Percentiles rank a stretch among this genome's conserved stretches.
phyloP scores from a whole-genome alignment of 169 alveolate species.

The Plasmodium adleri region DNA sequence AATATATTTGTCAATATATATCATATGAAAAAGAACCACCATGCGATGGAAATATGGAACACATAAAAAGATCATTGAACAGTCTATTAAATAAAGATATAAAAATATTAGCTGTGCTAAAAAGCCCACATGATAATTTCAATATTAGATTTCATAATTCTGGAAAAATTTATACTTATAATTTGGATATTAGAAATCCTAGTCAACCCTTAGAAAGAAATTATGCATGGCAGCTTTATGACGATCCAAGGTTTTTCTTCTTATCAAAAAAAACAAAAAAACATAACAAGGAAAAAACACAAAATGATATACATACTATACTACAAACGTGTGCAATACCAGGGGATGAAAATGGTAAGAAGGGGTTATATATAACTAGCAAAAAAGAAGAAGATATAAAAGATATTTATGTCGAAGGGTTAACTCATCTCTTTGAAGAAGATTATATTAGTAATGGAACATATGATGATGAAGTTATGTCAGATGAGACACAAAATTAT shows the following conservation, averaged over 20 bases:
- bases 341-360: not conserved
- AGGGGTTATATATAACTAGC: not conserved
- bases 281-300: not conserved
- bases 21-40: conserved; percentile 82
- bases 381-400: not conserved
- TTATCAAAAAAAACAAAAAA: conserved; percentile 6
- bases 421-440: conserved; percentile 12
- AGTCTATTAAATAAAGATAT: conserved; percentile 81
- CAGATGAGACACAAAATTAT: not conserved
- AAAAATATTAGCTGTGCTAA: conserved; percentile 73
- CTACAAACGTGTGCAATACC: not conserved
- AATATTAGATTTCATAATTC: conserved; percentile 80
- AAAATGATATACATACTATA: not conserved
- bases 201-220: conserved; percentile 82
- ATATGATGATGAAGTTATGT: not conserved
- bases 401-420: not conserved
- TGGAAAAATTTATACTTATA: conserved; percentile 84
- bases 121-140: conserved; percentile 78
- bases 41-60: conserved; percentile 76
- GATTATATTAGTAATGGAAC: not conserved
- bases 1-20: conserved; percentile 83
- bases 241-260: conserved; percentile 76
- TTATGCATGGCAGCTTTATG: conserved; percentile 82
- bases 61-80: conserved; percentile 78
- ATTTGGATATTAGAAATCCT: conserved; percentile 78